Evolutionary conservation across 352 stramenopile species (phyloP), one percentile per base, ranked within the genome.

Genomic region (Phytophthora sojae): DNA sequence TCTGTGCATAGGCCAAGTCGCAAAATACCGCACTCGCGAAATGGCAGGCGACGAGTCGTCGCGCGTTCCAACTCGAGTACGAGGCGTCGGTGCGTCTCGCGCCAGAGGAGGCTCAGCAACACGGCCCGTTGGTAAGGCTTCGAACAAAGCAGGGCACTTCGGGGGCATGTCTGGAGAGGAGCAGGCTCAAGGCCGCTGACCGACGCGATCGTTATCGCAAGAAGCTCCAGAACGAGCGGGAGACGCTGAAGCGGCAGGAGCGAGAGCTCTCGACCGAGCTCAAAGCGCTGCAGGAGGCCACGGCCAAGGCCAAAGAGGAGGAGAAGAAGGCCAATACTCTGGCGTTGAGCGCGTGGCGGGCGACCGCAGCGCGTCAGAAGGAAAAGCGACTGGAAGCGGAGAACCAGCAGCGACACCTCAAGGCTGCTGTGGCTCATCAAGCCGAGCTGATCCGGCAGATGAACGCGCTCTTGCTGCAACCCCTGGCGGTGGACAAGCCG

Each of bases 341-440:
- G 9, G 55, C 32, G 25, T n/a, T 59, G 56, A 65, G 64, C 17
- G 47, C 56, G 21, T 66, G 64, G 69, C 63, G 50, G n/a, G 63
- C 63, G 6, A 61, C 58, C 7, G 63, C 69, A 6, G 32, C 49
- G 30, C 52, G 57, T 21, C 69, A 76, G 30, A 76, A 73, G 45
- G 69, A 72, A 7, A 65, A 62, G 35, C 69, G 64, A 26, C 14
- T 76, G 35, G 45, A 66, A 35, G 45, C 64, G 1, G 69, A 76
- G 49, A 15, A 57, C 14, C 21, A 51, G 17, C 66, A 73, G 12
- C 52, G 58, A 21, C 45, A 57, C 17, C 58, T 76, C 6, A 61
- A 71, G 19, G 4, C 44, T 3, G 52, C 57, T 19, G 47, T 76
- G 35, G 35, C 30, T 6, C 25, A 35, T 25, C 64, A 29, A 37